Evolutionary conservation across 805 yeast genomes (phyloP), one percentile per base, ranked within the genome.

Genomic region (Ogataea pini): DNA sequence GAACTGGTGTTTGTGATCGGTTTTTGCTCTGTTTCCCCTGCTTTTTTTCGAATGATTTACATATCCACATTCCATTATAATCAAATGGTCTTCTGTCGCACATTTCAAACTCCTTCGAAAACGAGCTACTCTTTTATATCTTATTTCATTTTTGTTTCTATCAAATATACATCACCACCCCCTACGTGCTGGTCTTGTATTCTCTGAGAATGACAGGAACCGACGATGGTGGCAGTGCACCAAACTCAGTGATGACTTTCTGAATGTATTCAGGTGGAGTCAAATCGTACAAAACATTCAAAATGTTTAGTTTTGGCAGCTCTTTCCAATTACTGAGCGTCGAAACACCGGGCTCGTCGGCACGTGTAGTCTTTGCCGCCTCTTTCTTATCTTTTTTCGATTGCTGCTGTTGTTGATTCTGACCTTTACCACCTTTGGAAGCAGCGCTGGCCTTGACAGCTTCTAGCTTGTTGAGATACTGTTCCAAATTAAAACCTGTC

Each of bases 171-270:
- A 16, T 25, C 38, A 19, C 19, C 32, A 20, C n/a, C 17, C 29
- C 22, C 31, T 39, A 64, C 42, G 59, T 57, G n/a, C 62, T 52
- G 46, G 65, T 61, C 68, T 89, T 89, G 68, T 92, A 94, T 68
- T 94, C 99, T 70, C 98, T 81, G 59, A 94, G 73, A 52, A 94
- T 89, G 42, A 94, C 98, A 22, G 99, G 99, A 49, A 94, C 98
- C 1, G 98, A 89, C n/a, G 96, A 86, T 36, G 99, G 96, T 9
- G 99, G 99, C 57, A 94, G 76, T 2, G 96, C 89, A 24, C 99
- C 99, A 55, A 92, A 82, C 67, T 94, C 99, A 1, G 98, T 94
- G 46, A 94, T 89, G 50, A 94, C 89, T 72, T 94, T 94, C 65
- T 92, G 91, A 60, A 94, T 89, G 62, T 86, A 88, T 57, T 85